Conservation (phyloP, 2,329 filamentous ascomycete genomes). For the Fusarium sp. region DNA sequence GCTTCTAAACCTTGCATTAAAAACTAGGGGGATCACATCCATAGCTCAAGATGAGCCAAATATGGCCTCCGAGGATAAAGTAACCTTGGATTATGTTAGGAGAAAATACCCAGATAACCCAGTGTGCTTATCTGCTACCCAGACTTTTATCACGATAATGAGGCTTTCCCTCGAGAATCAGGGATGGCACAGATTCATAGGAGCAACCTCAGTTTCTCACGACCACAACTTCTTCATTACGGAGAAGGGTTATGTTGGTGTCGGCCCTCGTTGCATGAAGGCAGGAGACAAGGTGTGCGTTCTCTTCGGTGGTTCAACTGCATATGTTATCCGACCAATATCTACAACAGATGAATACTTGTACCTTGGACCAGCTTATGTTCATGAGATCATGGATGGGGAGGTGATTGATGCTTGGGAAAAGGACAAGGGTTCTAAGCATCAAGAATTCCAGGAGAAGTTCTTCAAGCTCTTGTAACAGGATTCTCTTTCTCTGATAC, state of each 20-base stretch:
- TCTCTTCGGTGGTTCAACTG: not conserved
- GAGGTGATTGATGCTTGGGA: not conserved
- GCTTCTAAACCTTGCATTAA: no score
- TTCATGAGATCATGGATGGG: not conserved
- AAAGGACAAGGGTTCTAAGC: accelerated
- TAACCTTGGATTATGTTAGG: no score
- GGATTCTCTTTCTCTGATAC: no score
- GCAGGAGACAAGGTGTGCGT: not conserved
- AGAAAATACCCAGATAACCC: no score
- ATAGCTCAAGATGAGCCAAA: no score
- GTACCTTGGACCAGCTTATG: not conserved
- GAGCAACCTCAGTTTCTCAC: accelerated
- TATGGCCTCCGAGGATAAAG: no score
- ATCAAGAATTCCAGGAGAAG: not conserved
- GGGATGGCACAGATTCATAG: no score
- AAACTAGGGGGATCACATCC: not conserved
- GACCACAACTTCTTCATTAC: not conserved
- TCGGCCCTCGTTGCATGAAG: not conserved
- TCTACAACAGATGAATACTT: accelerated
- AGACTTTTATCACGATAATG: no score
- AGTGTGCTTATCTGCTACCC: no score
- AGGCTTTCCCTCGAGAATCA: no score
- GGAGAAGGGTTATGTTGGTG: not conserved
- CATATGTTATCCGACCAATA: accelerated
- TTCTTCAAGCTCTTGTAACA: accelerated